Evolutionary conservation across 1,284 basidiomycete species (phyloP).

Genomic region (Coniferiporia sulphurascens): DNA sequence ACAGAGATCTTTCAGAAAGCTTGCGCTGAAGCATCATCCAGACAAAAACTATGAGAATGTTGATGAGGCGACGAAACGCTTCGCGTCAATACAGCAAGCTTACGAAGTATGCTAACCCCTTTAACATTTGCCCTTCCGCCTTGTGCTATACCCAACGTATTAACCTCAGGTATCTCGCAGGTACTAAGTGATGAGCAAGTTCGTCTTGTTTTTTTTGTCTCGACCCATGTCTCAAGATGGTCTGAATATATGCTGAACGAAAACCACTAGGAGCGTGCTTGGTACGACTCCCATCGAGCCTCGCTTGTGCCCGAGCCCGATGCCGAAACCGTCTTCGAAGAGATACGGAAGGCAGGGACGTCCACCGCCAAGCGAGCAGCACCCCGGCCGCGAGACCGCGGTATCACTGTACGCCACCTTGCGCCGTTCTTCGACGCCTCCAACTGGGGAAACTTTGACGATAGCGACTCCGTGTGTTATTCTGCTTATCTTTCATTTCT

Average conservation of each 20-base stretch:
- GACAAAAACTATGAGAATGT: slow-evolving; percentile 84
- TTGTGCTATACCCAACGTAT: slow-evolving; percentile 9
- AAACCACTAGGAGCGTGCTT: slow-evolving; percentile 83
- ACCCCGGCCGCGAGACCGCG: slow-evolving; percentile 69
- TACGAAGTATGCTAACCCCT: slow-evolving; percentile 68
- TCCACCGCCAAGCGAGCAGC: slow-evolving; percentile 28
- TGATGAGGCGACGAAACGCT: slow-evolving; percentile 84
- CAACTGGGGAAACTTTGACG: slow-evolving; percentile 69
- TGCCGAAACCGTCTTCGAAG: slow-evolving; percentile 77
- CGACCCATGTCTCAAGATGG: slow-evolving; percentile 3
- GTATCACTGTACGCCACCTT: slow-evolving; percentile 77
- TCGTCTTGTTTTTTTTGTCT: slow-evolving; percentile 25
- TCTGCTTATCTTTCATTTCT: slow-evolving; percentile 1
- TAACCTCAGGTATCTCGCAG: slow-evolving; percentile 33
- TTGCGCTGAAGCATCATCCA: slow-evolving; percentile 84
- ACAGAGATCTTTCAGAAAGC: slow-evolving; percentile 76
- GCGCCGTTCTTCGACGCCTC: slow-evolving; percentile 82
- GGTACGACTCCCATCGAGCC: slow-evolving; percentile 95
- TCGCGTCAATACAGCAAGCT: slow-evolving; percentile 88
- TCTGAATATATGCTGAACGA: slow-evolving; percentile 20
- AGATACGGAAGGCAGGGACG: slow-evolving; percentile 63
- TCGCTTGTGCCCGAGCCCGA: slow-evolving; percentile 83
- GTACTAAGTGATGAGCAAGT: slow-evolving; percentile 91
- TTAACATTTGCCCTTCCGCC: neutral
- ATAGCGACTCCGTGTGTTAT: slow-evolving; percentile 58